phyloP scores from a whole-genome alignment of 345 rosid genomes.

The Kandelia obovata region DNA sequence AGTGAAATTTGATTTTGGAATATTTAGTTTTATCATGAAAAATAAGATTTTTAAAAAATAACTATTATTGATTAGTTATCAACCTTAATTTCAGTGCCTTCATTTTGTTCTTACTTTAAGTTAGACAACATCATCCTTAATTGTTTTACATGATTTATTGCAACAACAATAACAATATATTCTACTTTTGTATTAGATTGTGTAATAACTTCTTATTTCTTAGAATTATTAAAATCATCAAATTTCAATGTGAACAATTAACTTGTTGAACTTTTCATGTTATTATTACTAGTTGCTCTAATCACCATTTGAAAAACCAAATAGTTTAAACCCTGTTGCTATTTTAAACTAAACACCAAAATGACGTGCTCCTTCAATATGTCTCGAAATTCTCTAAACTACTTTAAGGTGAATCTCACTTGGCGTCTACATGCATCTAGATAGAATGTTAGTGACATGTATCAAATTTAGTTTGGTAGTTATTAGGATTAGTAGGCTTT shows the following conservation, averaged over 20 bases:
- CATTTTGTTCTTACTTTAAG: not conserved
- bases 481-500: not conserved
- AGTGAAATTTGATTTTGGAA: too few species aligned
- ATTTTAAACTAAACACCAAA: not conserved
- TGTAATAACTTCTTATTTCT: not conserved
- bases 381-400: too few species aligned
- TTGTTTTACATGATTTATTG: not conserved
- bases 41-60: not conserved
- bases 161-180: not conserved
- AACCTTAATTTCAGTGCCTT: not conserved
- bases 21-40: not conserved
- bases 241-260: not conserved
- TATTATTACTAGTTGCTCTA: not conserved
- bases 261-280: not conserved
- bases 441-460: not conserved
- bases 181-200: not conserved
- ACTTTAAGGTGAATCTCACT: too few species aligned
- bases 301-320: not conserved
- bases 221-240: not conserved
- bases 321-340: not conserved
- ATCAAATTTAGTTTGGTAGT: not conserved
- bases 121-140: not conserved
- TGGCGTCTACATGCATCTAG: not conserved
- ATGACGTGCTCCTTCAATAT: not conserved
- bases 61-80: not conserved